A percentile compares a stretch with the other conserved stretches of the same genome.
Evolutionary conservation across 2,329 filamentous ascomycete genomes (phyloP).

Genomic region (Ascochyta viciae-villosae): DNA sequence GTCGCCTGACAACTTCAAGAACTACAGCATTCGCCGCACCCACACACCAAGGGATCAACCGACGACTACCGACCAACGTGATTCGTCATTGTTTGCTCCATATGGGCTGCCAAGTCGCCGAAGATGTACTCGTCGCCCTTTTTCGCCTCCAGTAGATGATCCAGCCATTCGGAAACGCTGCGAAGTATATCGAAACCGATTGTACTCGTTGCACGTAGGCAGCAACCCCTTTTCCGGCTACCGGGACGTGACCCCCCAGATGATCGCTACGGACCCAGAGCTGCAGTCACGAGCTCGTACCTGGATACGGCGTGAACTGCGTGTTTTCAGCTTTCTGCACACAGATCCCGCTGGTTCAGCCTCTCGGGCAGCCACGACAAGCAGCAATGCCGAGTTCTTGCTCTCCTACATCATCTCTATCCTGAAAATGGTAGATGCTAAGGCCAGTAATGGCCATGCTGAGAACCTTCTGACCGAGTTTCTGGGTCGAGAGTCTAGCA

Average conservation of each 20-base stretch:
- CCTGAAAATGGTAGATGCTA: slow-evolving; percentile 81
- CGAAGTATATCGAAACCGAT: slow-evolving; percentile 73
- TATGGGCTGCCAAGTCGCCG: slow-evolving; percentile 28
- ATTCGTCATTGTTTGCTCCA: slow-evolving; percentile 21
- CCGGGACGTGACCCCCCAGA: slow-evolving; percentile 71
- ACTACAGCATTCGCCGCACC: slow-evolving; percentile 60
- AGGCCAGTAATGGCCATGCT: slow-evolving; percentile 77
- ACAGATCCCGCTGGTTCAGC: slow-evolving; percentile 39
- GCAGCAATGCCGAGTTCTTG: slow-evolving; percentile 80
- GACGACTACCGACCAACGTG: background rate
- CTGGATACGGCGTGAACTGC: slow-evolving; percentile 84
- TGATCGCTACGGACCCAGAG: slow-evolving; percentile 69
- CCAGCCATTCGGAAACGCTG: slow-evolving; percentile 66
- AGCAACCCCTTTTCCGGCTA: slow-evolving; percentile 80
- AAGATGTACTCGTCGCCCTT: slow-evolving; percentile 25
- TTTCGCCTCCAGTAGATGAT: slow-evolving; percentile 44
- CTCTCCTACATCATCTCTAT: slow-evolving; percentile 87
- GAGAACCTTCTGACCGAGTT: slow-evolving; percentile 82
- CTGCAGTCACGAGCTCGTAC: slow-evolving; percentile 78
- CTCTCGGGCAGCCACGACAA: slow-evolving; percentile 39
- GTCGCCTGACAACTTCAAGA: slow-evolving; percentile 62
- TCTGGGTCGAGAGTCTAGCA: slow-evolving; percentile 74
- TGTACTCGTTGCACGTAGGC: slow-evolving; percentile 83
- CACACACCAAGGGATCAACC: slow-evolving; percentile 14
- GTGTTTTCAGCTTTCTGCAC: slow-evolving; percentile 78